A percentile compares a stretch with the other conserved stretches of the same genome.
phyloP scores from a whole-genome alignment of 2,329 filamentous ascomycete genomes.

The Epichloe typhina region DNA sequence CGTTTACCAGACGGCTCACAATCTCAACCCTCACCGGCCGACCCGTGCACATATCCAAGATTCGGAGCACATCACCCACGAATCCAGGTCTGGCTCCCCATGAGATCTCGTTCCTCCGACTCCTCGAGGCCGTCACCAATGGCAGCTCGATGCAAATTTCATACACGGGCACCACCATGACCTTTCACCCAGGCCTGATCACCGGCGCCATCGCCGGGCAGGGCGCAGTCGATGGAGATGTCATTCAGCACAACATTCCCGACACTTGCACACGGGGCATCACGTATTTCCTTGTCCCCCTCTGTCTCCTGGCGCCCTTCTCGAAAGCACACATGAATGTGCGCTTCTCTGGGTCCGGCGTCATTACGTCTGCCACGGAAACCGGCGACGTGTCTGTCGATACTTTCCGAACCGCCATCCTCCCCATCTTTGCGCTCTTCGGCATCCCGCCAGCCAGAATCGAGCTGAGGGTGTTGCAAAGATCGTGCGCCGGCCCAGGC shows the following conservation, averaged over 20 bases:
- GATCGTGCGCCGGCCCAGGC: conserved; percentile 63
- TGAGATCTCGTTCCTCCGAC: conserved; percentile 89
- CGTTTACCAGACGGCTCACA: conserved; percentile 71
- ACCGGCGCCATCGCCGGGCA: conserved; percentile 69
- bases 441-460: conserved; percentile 70
- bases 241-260: conserved; percentile 71
- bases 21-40: conserved; percentile 85
- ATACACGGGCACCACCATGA: conserved; percentile 85
- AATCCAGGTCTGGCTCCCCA: conserved; percentile 81
- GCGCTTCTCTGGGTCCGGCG: conserved; percentile 76
- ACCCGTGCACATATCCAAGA: conserved; percentile 83
- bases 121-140: conserved; percentile 91
- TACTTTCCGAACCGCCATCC: conserved; percentile 80
- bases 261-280: conserved; percentile 66
- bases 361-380: conserved; percentile 78
- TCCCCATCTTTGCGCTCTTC: conserved; percentile 82
- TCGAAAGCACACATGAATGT: conserved; percentile 86
- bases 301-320: conserved; percentile 86
- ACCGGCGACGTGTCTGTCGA: conserved; percentile 83
- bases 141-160: conserved; percentile 91
- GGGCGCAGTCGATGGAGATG: conserved; percentile 55
- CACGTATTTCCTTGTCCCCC: conserved; percentile 81
- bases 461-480: conserved; percentile 67
- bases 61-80: conserved; percentile 74
- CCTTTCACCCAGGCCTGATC: conserved; percentile 85